Evolutionary conservation across 2,329 filamentous ascomycete genomes (phyloP).

Genomic region (Aspergillus viridinutans): DNA sequence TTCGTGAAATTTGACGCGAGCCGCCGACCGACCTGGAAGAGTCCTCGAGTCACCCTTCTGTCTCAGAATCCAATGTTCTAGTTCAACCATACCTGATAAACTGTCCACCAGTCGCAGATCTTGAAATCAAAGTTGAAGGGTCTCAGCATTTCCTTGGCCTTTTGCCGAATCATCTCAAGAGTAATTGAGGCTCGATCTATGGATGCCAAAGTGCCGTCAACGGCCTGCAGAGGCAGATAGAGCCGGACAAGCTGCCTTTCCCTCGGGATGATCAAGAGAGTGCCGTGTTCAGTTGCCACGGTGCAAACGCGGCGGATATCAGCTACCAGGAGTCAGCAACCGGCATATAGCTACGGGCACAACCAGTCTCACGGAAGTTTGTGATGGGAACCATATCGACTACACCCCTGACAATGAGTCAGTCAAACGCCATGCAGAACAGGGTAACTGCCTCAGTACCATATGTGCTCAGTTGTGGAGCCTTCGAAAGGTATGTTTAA

Average conservation of each 20-base stretch:
- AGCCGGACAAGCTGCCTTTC: constrained; percentile 41
- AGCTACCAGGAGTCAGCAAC: constrained; percentile 18
- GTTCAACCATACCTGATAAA: constrained; percentile 3
- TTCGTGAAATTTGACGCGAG: constrained; percentile 5
- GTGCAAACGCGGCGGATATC: constrained; percentile 54
- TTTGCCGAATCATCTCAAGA: constrained; percentile 4
- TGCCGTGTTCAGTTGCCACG: constrained; percentile 53
- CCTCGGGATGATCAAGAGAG: constrained; percentile 59
- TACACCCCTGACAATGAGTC: constrained; percentile 27
- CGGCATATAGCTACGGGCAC: not conserved
- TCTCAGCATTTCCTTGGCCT: constrained; percentile 2
- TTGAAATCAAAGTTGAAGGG: constrained; percentile 7
- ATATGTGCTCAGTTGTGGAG: constrained; percentile 43
- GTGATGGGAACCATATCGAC: constrained; percentile 50
- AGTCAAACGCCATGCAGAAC: not conserved
- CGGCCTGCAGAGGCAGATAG: constrained; percentile 7
- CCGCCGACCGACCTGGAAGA: constrained; percentile 7
- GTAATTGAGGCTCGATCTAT: constrained; percentile 8
- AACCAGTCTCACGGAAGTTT: constrained; percentile 45
- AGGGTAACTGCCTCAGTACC: constrained; percentile 11
- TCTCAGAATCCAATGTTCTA: no score
- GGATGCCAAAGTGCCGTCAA: not conserved
- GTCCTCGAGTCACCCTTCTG: not conserved
- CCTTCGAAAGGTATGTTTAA: constrained; percentile 54
- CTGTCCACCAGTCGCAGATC: constrained; percentile 13